A percentile compares a stretch with the other conserved stretches of the same genome.
Conservation (phyloP, 2,329 filamentous ascomycete species). For the Coniochaeta sp. region DNA sequence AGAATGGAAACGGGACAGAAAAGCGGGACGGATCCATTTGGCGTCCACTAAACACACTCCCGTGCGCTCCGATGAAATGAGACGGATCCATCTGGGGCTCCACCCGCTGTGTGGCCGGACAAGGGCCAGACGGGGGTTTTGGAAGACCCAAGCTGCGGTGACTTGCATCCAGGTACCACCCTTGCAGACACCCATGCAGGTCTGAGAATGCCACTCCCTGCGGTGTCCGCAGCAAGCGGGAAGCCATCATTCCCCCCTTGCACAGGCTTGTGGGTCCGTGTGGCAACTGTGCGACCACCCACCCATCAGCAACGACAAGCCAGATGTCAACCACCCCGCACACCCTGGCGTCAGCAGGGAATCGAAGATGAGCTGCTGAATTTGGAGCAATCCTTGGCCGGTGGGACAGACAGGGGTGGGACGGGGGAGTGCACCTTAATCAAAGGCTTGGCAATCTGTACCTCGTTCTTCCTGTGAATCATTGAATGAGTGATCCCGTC, state of each 20-base stretch:
- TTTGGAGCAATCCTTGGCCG: too few species aligned
- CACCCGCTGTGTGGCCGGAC: background rate
- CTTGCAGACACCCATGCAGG: background rate
- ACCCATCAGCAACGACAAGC: background rate
- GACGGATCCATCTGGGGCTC: too few species aligned
- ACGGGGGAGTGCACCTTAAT: too few species aligned
- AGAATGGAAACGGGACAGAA: background rate
- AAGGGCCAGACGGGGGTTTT: background rate
- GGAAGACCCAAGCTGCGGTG: too few species aligned
- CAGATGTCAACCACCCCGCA: background rate
- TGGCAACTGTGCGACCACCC: background rate
- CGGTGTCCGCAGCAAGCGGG: background rate
- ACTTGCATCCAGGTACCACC: background rate
- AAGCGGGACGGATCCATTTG: background rate
- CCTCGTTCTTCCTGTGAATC: conserved; percentile 1
- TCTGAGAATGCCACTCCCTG: background rate
- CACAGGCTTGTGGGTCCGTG: background rate
- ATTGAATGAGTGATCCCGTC: background rate
- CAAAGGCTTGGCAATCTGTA: background rate
- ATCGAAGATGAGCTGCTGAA: background rate
- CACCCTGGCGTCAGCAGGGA: background rate
- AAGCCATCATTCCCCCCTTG: background rate
- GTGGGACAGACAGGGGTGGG: background rate
- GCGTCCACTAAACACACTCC: background rate
- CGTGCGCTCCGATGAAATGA: background rate